A percentile compares a stretch with the other conserved stretches of the same genome.
Conservation (phyloP, 306 rosid species). For the Morella rubra region DNA sequence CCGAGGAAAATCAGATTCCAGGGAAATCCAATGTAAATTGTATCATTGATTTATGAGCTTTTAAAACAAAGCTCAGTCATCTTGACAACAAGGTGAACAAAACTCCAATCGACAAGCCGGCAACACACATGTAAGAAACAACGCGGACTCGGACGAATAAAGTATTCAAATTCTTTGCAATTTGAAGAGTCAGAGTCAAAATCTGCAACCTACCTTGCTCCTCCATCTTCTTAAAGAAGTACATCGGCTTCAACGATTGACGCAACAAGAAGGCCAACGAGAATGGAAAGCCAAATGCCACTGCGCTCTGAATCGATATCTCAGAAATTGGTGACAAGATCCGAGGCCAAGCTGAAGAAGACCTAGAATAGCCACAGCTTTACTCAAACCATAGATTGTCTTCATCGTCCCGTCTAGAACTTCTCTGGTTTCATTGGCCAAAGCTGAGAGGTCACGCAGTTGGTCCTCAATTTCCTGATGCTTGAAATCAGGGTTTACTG, state of each 20-base stretch:
- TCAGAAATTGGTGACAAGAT: constrained; percentile 54
- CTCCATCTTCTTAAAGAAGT: constrained; percentile 66
- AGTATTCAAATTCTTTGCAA: constrained; percentile 55
- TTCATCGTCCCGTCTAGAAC: constrained; percentile 55
- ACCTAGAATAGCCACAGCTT: constrained; percentile 52
- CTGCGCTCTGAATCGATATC: constrained; percentile 60
- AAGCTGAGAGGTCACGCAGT: constrained; percentile 68
- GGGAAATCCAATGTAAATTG: background rate
- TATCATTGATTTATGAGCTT: background rate
- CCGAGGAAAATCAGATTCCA: background rate
- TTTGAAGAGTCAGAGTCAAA: constrained; percentile 60
- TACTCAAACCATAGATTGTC: constrained; percentile 59
- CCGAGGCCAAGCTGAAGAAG: constrained; percentile 66
- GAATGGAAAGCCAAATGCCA: constrained; percentile 76
- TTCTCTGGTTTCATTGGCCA: constrained; percentile 67
- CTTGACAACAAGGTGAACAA: constrained; percentile 39
- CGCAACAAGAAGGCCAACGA: constrained; percentile 71
- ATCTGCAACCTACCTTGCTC: constrained; percentile 68
- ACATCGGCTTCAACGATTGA: constrained; percentile 56
- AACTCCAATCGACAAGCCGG: constrained; percentile 51
- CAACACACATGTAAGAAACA: constrained; percentile 43
- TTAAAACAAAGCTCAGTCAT: constrained; percentile 20
- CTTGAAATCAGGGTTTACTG: constrained; percentile 60
- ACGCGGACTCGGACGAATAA: constrained; percentile 57
- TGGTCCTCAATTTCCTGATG: constrained; percentile 95